Base-by-base conservation (phyloP, 441 rosid genomes). In the Arabidopsis hybrid region DNA sequence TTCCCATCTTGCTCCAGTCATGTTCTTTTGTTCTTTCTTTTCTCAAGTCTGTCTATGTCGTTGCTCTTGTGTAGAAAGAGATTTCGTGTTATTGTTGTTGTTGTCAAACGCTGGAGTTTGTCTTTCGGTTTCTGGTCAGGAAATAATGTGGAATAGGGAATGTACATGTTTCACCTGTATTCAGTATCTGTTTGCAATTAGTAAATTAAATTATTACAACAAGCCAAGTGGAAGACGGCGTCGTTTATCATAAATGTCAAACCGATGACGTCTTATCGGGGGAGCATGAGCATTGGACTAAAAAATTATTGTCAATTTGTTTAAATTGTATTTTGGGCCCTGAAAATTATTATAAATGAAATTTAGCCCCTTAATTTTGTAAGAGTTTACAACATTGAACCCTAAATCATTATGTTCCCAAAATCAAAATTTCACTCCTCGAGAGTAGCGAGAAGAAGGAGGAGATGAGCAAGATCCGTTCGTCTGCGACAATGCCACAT, bases 401-500 rank as follows among this genome's bases (percentile, higher is more conserved):
- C 94, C 88, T 82, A 81, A 81, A 52, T 59, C 42, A 34, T 21
- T 40, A 69, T 66, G 59, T 67, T 31, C 13, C 62, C 73, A 56
- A 74, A 62, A 42, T 26, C 52, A 62, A 62, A 60, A 35, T 16
- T 42, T 38, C 17, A 67, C 69, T 71, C 71, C 61, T 78, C 51
- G 66, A 53, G 73, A 55, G 76, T 66, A 71, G 69, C 66, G 68
- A 32, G 61, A 50, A 47, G 68, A 51, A n/a, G 67, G 49, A 69
- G 79, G 31, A 57, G 65, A 79, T 77, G 73, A 69, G 69, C 70
- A 55, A 70, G 71, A 65, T 65, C 76, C 83, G 88, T 85, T 84
- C 93, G 40, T 75, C 85, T 62, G 75, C 82, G 45, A 69, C 90
- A 86, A 90, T 92, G 90, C 51, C 92, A 16, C 90, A 73, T 80